These are phyloP conservation scores for Crepidotus variabilis DNA, from an alignment of 768 basidiomycete species.

Conservation along the genomic window DNA sequence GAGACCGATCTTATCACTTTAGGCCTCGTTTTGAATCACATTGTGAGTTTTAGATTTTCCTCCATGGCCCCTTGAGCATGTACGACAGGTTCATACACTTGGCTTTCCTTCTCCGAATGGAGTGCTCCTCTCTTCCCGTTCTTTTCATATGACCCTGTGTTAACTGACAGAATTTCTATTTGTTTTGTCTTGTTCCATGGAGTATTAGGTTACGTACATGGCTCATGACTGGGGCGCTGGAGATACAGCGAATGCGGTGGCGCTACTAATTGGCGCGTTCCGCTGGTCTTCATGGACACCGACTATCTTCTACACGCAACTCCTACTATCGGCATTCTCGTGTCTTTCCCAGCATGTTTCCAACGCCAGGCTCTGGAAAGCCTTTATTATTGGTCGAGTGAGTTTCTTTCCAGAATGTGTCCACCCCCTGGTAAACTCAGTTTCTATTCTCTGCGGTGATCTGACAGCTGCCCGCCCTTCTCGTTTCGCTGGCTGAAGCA, in stretches of 20 bases:
- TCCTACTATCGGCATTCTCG: slow-evolving; percentile 59
- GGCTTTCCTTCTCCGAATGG: no score
- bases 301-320: slow-evolving; percentile 61
- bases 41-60: slow-evolving; percentile 39
- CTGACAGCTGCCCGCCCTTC: slow-evolving; percentile 55
- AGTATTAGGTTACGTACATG: slow-evolving; percentile 50
- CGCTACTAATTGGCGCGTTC: slow-evolving; percentile 50
- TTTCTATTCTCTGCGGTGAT: not conserved
- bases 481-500: slow-evolving; percentile 51
- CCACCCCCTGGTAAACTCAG: not conserved
- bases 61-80: not conserved
- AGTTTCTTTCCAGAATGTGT: slow-evolving; percentile 18
- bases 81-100: no score
- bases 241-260: slow-evolving; percentile 46
- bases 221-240: slow-evolving; percentile 64
- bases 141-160: not conserved
- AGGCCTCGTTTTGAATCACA: slow-evolving; percentile 54
- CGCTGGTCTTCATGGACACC: slow-evolving; percentile 65
- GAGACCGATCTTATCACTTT: slow-evolving; percentile 65
- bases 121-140: no score
- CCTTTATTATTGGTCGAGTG: slow-evolving; percentile 72
- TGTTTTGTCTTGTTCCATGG: slow-evolving; percentile 9
- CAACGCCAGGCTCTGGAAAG: slow-evolving; percentile 53
- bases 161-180: not conserved
- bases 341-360: slow-evolving; percentile 51